These are phyloP conservation scores for Marchantia paleacea DNA, from an alignment of 225 moss, liverwort and hornwort species.

Conservation along the genomic window DNA sequence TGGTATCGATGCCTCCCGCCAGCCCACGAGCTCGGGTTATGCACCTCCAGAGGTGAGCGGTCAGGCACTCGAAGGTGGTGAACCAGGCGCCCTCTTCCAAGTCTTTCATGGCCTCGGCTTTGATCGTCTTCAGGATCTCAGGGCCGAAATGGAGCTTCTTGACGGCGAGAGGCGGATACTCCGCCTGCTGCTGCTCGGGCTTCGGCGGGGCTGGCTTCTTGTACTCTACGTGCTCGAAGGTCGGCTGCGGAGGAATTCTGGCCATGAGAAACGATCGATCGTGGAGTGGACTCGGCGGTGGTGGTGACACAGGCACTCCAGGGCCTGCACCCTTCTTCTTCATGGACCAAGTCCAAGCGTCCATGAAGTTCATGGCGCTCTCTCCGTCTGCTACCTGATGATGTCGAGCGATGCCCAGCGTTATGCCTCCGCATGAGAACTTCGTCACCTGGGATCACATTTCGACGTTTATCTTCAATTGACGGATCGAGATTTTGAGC, in stretches of 20 bases:
- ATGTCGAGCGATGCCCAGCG: constrained; percentile 79
- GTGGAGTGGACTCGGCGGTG: constrained; percentile 44
- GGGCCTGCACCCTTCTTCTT: constrained; percentile 8
- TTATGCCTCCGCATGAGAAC: constrained; percentile 47
- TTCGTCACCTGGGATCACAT: constrained; percentile 35
- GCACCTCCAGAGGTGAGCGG: constrained; percentile 79
- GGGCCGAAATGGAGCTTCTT: constrained; percentile 71
- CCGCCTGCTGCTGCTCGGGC: constrained; percentile 27
- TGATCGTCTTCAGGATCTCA: constrained; percentile 55
- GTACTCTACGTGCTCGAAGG: constrained; percentile 74
- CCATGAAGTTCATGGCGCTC: constrained; percentile 67
- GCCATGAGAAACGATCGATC: constrained; percentile 68
- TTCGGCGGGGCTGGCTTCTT: constrained; percentile 37
- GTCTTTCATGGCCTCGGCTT: constrained; percentile 55
- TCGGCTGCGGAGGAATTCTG: constrained; percentile 53
- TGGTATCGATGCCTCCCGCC: constrained; percentile 46
- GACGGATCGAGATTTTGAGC: no score
- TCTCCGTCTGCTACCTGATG: constrained; percentile 91
- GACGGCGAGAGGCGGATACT: constrained; percentile 39
- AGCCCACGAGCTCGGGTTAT: constrained; percentile 72
- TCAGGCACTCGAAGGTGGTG: constrained; percentile 82
- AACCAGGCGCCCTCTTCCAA: constrained; percentile 39
- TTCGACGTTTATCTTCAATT: no score
- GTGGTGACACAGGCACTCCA: constrained; percentile 1
- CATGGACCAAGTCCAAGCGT: constrained; percentile 63